These are phyloP conservation scores for Casaregolazyma lundiana DNA, from an alignment of 1,139 yeast species.

Conservation along the genomic window DNA sequence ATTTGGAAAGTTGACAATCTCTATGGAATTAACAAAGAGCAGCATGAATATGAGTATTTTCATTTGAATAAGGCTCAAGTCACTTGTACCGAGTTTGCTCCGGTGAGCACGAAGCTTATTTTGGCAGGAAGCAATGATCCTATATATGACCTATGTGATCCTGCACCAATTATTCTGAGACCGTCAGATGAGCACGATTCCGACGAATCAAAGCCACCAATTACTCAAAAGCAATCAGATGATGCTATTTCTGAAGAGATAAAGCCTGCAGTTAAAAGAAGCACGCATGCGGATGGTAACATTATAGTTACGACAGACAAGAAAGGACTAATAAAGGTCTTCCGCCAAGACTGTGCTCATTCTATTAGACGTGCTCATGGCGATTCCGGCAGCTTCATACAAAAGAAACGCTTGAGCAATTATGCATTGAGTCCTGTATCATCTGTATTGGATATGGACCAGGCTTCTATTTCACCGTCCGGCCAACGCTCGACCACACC, in stretches of 20 bases:
- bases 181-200: constrained; percentile 11
- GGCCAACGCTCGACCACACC: neutral
- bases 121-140: constrained; percentile 73
- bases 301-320: constrained; percentile 76
- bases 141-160: constrained; percentile 56
- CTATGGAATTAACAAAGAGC: constrained; percentile 18
- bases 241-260: neutral
- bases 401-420: constrained; percentile 21
- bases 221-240: too few relatives aligned
- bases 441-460: neutral
- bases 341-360: constrained; percentile 69
- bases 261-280: constrained; percentile 6
- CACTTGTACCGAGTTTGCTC: constrained; percentile 77
- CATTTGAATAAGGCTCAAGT: constrained; percentile 74
- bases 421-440: constrained; percentile 20
- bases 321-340: constrained; percentile 67
- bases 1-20: constrained; percentile 46
- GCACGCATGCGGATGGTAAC: constrained; percentile 32
- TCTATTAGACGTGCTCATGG: constrained; percentile 24
- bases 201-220: neutral
- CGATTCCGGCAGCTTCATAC: constrained; percentile 18
- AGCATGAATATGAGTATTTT: constrained; percentile 49
- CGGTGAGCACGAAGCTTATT: constrained; percentile 59
- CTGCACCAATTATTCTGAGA: constrained; percentile 26
- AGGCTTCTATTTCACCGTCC: neutral